phyloP scores from a whole-genome alignment of 805 yeast species.

The Kluyveromyces aestuarii region DNA sequence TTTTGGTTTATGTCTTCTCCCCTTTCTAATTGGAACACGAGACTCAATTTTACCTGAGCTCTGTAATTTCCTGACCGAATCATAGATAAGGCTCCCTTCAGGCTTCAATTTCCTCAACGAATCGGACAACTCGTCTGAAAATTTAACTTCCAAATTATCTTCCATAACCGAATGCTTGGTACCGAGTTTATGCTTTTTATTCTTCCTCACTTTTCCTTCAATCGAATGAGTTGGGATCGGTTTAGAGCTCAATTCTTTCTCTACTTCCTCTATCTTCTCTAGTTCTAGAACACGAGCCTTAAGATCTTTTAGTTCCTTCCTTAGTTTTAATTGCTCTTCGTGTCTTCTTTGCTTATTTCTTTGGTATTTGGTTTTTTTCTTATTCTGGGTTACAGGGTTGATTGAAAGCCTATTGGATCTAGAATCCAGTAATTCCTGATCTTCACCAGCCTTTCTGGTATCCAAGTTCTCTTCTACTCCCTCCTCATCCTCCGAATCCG shows the following conservation, averaged over 20 bases:
- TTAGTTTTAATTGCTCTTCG: conserved; percentile 47
- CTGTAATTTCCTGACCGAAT: conserved; percentile 74
- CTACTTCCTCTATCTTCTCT: conserved; percentile 34
- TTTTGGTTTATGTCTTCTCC: conserved; percentile 62
- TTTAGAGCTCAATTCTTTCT: conserved; percentile 19
- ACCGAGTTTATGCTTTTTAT: conserved; percentile 33
- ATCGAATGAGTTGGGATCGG: conserved; percentile 13
- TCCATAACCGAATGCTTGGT: conserved; percentile 40
- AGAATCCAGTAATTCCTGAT: conserved; percentile 22
- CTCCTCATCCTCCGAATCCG: conserved; percentile 28
- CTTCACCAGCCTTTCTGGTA: conserved; percentile 33
- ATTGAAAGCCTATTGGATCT: conserved; percentile 46
- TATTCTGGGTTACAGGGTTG: conserved; percentile 58
- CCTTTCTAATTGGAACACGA: conserved; percentile 54
- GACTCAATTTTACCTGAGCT: conserved; percentile 81
- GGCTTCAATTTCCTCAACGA: conserved; percentile 78
- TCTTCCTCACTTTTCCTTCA: conserved; percentile 20
- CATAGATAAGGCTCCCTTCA: conserved; percentile 81
- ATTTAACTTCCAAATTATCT: conserved; percentile 58
- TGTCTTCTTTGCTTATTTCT: conserved; percentile 64
- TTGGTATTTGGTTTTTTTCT: conserved; percentile 68
- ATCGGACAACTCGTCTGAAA: conserved; percentile 81
- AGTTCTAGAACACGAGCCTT: conserved; percentile 55
- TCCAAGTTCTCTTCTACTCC: conserved; percentile 19
- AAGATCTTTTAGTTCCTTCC: conserved; percentile 46